Conservation (phyloP, 225 moss, liverwort and hornwort species). For the Marchantia polymorpha region DNA sequence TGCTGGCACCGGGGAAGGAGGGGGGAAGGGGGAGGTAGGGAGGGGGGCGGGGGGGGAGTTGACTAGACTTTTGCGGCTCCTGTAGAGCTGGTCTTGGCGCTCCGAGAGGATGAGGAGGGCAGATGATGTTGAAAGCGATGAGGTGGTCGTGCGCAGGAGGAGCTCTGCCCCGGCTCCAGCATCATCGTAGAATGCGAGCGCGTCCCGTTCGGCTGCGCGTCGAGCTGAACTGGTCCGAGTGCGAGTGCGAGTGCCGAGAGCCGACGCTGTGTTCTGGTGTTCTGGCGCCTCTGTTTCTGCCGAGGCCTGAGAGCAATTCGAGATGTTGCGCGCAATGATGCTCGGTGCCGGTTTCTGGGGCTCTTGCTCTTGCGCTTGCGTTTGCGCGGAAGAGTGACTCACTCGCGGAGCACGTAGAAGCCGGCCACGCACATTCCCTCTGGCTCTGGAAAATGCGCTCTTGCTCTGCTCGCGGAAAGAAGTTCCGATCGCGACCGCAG, state of each 20-base stretch:
- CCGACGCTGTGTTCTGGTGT: background rate
- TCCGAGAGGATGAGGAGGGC: background rate
- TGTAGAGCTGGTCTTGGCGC: background rate
- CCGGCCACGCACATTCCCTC: background rate
- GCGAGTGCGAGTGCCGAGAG: no score
- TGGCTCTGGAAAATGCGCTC: background rate
- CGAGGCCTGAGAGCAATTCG: background rate
- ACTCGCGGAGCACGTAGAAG: background rate
- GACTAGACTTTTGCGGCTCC: background rate
- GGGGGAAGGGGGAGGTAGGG: no score
- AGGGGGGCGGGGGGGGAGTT: no score
- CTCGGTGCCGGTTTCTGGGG: background rate
- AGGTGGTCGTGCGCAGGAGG: background rate
- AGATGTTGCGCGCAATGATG: background rate
- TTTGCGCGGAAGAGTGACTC: background rate
- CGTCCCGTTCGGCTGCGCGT: background rate
- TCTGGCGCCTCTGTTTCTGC: background rate
- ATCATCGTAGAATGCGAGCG: background rate
- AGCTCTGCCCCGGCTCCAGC: background rate
- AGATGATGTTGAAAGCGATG: background rate
- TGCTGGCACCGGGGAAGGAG: background rate
- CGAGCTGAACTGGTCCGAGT: background rate
- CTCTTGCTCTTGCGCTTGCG: no score
- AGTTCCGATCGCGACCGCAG: no score
- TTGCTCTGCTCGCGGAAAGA: background rate